Base-by-base conservation (phyloP, 345 rosid genomes). In the Durio zibethinus region DNA sequence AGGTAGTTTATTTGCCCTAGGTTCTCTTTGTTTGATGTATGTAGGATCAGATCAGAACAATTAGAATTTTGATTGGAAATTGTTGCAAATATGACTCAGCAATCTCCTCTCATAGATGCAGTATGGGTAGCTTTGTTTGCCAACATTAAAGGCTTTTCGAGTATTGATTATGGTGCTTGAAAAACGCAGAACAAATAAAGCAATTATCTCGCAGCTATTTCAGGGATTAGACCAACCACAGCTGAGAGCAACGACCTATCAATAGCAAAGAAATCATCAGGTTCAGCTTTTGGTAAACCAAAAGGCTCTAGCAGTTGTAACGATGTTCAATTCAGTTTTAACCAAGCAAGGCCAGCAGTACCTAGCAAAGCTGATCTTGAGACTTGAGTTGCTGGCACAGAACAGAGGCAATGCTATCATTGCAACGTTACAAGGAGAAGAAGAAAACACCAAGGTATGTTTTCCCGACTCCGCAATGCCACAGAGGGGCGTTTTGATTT, bases 401-500 rank as follows among this genome's bases (percentile, higher is more conserved):
- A 85, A 89, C 80, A 88, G 98, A 77, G 98, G 92, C 68, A 79
- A 84, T 45, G 99, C 99, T 53, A 90, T 94, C n/a, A n/a, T n/a
- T n/a, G 98, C 91, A 85, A 53, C 92, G 98, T 12, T 94, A 93
- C 93, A 93, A 90, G 86, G 98, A 93, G 86, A 94, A 94, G 88
- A 93, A 83, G 79, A 93, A 93, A 81, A 90, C 76, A 27, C 82
- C 97, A 77, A 94, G 98, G 98, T 93, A n/a, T 60, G 18, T 2
- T 69, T 40, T n/a, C n/a, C n/a, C n/a, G n/a, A n/a, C n/a, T n/a
- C n/a, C n/a, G n/a, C n/a, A n/a, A n/a, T n/a, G n/a, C n/a, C n/a
- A n/a, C n/a, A n/a, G n/a, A n/a, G n/a, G n/a, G n/a, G n/a, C n/a
- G n/a, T n/a, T n/a, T n/a, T n/a, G n/a, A n/a, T n/a, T n/a, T n/a